phyloP scores from a whole-genome alignment of 768 basidiomycete genomes.

The Russula compacta region DNA sequence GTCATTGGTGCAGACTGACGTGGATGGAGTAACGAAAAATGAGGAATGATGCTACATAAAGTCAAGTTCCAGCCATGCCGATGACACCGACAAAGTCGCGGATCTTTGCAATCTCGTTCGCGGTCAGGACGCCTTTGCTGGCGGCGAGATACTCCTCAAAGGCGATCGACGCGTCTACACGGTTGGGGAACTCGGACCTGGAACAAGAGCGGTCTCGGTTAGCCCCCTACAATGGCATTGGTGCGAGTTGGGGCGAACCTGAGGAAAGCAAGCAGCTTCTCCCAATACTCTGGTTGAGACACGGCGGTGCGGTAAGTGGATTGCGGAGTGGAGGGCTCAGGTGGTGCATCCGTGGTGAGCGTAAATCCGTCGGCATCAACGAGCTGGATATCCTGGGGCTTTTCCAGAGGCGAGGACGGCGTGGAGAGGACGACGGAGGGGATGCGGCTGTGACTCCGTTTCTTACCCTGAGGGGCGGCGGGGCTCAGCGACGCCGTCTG shows the following conservation, averaged over 20 bases:
- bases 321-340: conserved; percentile 23
- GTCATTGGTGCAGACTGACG: not conserved
- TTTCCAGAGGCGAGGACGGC: conserved; percentile 41
- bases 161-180: conserved; percentile 55
- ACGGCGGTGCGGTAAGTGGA: conserved; percentile 52
- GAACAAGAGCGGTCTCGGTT: not conserved
- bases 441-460: conserved; percentile 50
- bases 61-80: conserved; percentile 77
- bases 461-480: conserved; percentile 23
- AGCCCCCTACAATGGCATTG: not conserved
- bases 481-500: conserved; percentile 5
- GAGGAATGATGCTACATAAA: not conserved
- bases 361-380: conserved; percentile 52
- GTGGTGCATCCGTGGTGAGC: conserved; percentile 28
- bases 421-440: conserved; percentile 75
- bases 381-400: conserved; percentile 53
- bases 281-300: conserved; percentile 77
- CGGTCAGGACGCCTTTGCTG: conserved; percentile 70
- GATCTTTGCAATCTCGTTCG: conserved; percentile 86
- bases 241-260: conserved; percentile 32
- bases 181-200: conserved; percentile 54
- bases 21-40: not conserved
- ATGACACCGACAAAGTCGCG: conserved; percentile 79
- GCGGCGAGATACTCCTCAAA: conserved; percentile 86
- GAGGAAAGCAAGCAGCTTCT: conserved; percentile 54